A percentile compares a stretch with the other conserved stretches of the same genome.
These are phyloP conservation scores for Dacryopinax spathularia DNA, from an alignment of 768 basidiomycete species.

Conservation along the genomic window DNA sequence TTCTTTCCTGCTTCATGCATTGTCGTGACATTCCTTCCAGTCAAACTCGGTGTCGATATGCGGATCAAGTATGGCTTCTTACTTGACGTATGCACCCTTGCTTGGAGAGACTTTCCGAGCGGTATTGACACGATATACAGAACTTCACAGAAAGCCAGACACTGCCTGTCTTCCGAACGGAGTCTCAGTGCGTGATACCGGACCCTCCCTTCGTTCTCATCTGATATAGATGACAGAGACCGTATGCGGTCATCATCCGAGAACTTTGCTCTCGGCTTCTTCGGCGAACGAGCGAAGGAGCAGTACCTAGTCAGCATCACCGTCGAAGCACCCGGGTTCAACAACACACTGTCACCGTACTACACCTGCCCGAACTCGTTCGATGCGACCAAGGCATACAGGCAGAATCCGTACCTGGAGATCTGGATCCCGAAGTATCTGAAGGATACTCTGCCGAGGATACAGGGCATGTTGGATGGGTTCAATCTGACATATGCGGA, in stretches of 20 bases:
- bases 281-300: constrained; percentile 21
- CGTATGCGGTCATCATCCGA: constrained; percentile 36
- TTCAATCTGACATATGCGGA: constrained; percentile 52
- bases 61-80: constrained; percentile 57
- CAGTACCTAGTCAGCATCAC: constrained; percentile 25
- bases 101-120: neutral
- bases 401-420: constrained; percentile 42
- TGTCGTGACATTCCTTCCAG: neutral
- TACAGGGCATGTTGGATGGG: constrained; percentile 46
- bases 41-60: constrained; percentile 29
- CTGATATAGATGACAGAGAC: constrained; percentile 32
- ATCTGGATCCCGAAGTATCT: constrained; percentile 66
- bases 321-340: constrained; percentile 35
- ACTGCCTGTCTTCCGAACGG: constrained; percentile 29
- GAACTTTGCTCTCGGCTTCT: constrained; percentile 32
- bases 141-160: constrained; percentile 20
- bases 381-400: constrained; percentile 33
- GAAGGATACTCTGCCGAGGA: constrained; percentile 42
- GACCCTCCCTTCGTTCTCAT: neutral
- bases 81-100: constrained; percentile 33
- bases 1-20: neutral
- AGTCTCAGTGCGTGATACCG: constrained; percentile 19
- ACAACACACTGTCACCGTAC: constrained; percentile 78
- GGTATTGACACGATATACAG: neutral
- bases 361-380: constrained; percentile 60